Conservation (phyloP, 2,329 filamentous ascomycete species). For the Fusarium virguliforme region DNA sequence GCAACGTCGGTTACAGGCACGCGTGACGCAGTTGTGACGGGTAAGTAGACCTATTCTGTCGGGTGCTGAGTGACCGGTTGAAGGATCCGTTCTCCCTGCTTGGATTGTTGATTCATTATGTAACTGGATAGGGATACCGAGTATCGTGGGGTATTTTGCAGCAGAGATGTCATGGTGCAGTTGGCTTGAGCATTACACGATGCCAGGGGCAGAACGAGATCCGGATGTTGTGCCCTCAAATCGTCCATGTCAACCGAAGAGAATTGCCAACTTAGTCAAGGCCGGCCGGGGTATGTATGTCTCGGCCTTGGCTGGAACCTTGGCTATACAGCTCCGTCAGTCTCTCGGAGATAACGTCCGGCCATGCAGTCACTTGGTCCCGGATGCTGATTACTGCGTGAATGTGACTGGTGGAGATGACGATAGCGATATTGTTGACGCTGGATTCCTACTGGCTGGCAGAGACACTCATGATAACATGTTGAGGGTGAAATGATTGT, state of each 20-base stretch:
- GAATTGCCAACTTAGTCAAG: background rate
- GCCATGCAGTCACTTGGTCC: background rate
- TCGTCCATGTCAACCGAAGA: background rate
- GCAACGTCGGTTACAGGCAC: background rate
- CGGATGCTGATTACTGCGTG: background rate
- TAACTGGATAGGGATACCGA: background rate
- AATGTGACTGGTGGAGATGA: background rate
- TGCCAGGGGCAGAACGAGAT: background rate
- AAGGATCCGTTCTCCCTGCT: background rate
- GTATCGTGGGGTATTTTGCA: background rate
- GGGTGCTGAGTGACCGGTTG: background rate
- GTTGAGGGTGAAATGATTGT: background rate
- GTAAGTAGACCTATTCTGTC: slow-evolving; percentile 3
- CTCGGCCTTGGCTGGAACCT: background rate
- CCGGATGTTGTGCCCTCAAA: too few relatives aligned
- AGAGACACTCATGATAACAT: background rate
- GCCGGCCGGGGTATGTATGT: background rate
- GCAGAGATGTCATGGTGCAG: background rate
- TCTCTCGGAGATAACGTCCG: background rate
- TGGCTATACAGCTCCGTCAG: background rate
- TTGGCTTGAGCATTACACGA: background rate
- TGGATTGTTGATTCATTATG: slow-evolving; percentile 1
- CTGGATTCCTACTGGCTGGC: background rate
- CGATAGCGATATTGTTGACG: background rate
- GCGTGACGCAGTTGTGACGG: slow-evolving; percentile 7